Evolutionary conservation across 73 alveolate genomes (phyloP), one percentile per base, ranked within the genome.

Genomic region (Urostyla sp.): DNA sequence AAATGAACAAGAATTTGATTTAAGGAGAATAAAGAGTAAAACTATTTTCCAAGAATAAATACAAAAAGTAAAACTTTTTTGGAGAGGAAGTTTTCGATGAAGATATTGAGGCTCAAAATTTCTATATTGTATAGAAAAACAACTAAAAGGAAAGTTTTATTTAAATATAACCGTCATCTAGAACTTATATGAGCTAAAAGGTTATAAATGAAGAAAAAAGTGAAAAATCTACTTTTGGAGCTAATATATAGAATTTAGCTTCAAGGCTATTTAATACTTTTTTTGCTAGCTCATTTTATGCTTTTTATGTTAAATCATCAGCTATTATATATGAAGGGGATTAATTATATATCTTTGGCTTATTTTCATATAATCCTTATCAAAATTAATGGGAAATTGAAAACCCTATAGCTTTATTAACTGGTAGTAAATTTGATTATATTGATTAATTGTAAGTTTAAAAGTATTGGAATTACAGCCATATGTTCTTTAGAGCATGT

Each of bases 301-400:
- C 30, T 26, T 24, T 10, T 0, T 69, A 69, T 45, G 48, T 54
- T 18, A 69, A 69, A 30, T 48, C 3, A 28, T 69, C 83, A 6
- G 34, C 44, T 32, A 48, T 69, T 13, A 55, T 69, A 8, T 69
- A 27, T 38, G 83, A 69, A 23, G 83, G 83, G 4, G 83, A 69
- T 46, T 3, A 23, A 1, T 37, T 69, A 15, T 27, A 30, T 1
- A 69, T 69, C n/a, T 69, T 69, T 32, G 83, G 83, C 5, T 37
- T 59, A 1, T 27, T 69, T 21, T n/a, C 8, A 6, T 48, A 37
- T 38, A 69, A 69, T 48, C 67, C 83, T 20, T 69, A n/a, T 48
- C 34, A 67, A 0, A 49, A 69, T 45, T 23, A 54, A 48, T 69
- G 83, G 83, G 83, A 69, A 54, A 69, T 69, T 5, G 72, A 45